Conservation (phyloP, 805 yeast species). For the Cyberlindnera nakhonratchasimensis region DNA sequence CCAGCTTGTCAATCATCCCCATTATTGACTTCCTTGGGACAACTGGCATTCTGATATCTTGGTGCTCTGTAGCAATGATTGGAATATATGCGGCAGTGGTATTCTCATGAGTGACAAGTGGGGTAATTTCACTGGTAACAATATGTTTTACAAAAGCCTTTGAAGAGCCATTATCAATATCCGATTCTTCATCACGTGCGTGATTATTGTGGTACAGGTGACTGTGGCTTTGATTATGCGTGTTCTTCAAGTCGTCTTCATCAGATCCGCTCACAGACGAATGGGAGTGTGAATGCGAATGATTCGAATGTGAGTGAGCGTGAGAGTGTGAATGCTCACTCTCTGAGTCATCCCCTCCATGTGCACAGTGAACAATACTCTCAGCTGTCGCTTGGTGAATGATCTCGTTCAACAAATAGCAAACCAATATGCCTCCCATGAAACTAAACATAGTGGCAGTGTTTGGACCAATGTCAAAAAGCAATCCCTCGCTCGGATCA, state of each 20-base stretch:
- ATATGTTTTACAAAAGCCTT: not conserved
- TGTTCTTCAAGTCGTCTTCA: constrained; percentile 5
- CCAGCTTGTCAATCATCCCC: constrained; percentile 13
- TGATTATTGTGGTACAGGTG: constrained; percentile 1
- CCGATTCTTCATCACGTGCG: constrained; percentile 6
- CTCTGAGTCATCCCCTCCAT: constrained; percentile 39
- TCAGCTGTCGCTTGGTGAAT: constrained; percentile 77
- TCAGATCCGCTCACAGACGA: constrained; percentile 3
- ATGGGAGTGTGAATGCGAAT: constrained; percentile 14
- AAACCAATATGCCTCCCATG: constrained; percentile 57
- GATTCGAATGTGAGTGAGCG: constrained; percentile 16
- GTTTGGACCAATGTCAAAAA: constrained; percentile 28
- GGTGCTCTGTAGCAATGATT: not conserved
- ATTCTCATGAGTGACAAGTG: not conserved
- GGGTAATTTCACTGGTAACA: constrained; percentile 3
- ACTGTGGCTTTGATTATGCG: constrained; percentile 4
- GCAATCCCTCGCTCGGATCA: not conserved
- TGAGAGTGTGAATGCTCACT: constrained; percentile 19
- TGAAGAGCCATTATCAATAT: constrained; percentile 4
- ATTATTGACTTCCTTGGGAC: constrained; percentile 12
- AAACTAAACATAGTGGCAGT: constrained; percentile 43
- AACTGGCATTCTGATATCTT: not conserved
- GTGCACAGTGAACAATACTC: constrained; percentile 83
- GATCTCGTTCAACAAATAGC: constrained; percentile 56
- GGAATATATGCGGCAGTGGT: too few relatives aligned